Evolutionary conservation across 75 land plant genomes (phyloP), one percentile per base, ranked within the genome.

Genomic region (Pseudotsuga menziesii): DNA sequence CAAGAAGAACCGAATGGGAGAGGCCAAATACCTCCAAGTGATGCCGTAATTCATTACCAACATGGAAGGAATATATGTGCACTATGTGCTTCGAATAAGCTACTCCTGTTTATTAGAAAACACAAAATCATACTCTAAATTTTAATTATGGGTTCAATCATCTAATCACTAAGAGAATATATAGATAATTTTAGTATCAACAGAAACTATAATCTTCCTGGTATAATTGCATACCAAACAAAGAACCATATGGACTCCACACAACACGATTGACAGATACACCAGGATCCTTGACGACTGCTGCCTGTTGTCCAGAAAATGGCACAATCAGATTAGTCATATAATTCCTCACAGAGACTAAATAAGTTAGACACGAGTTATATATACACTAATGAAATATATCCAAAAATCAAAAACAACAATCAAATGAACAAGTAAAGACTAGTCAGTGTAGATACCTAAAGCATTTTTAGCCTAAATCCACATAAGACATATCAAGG

Each of bases 71-170:
- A 78, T 91, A 89, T 70, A 82, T 80, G 57, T 91, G 92, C 27
- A 91, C 86, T 73, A 87, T 82, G 61, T 91, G 91, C 86, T 80
- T 87, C 5, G 89, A 89, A 73, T 90, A 87, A 41, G 94, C 92
- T 81, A 89, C 89, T 56, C 89, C 86, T 88, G 88, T 17, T 39
- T 29, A 79, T 72, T 36, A 62, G 17, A 57, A 66, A 13, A 29
- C 36, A 62, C 23, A 27, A 16, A 26, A 75, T 55, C 61, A 26
- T 77, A 63, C 4, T 23, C 6, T 61, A n/a, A 4, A 75, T 75
- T n/a, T 29, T 29, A 29, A 29, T 29, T 29, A 0, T 29, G 32
- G 32, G 9, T 48, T 9, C 12, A 48, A 8, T 48, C 11, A 48
- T 9, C 54, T 9, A 1, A 48, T 48, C 9, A 48, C 54, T 9